Evolutionary conservation across 345 rosid genomes (phyloP).

Genomic region (Murraya paniculata): DNA sequence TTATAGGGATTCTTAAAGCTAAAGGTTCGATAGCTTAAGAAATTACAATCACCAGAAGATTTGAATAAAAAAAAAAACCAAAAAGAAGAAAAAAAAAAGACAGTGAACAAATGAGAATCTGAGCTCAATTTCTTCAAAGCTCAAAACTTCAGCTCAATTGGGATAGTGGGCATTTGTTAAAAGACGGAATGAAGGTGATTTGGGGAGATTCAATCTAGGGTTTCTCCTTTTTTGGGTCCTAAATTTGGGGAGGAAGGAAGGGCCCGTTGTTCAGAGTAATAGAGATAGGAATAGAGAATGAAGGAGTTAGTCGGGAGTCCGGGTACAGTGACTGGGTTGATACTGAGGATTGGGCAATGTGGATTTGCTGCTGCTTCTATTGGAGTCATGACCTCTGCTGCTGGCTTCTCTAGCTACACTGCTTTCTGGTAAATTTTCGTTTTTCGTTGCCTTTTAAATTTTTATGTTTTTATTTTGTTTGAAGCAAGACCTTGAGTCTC

Average conservation of each 20-base stretch:
- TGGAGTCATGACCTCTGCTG: constrained; percentile 63
- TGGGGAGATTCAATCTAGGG: constrained; percentile 22
- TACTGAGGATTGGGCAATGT: constrained; percentile 70
- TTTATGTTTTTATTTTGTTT: neutral
- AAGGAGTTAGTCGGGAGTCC: constrained; percentile 84
- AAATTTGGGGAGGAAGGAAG: neutral
- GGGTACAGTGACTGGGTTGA: constrained; percentile 68
- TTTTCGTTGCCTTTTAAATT: neutral
- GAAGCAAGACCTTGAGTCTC: neutral
- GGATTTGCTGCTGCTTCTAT: constrained; percentile 76
- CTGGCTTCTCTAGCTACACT: constrained; percentile 58
- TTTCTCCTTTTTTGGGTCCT: constrained; percentile 7
- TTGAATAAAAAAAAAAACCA: too few species aligned
- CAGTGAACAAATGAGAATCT: neutral
- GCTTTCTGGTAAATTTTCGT: constrained; percentile 63
- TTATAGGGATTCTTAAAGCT: constrained; percentile 1
- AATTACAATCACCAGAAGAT: too few species aligned
- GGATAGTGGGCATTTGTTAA: neutral
- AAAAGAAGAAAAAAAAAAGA: too few species aligned
- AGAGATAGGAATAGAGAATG: constrained; percentile 29
- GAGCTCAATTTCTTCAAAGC: neutral
- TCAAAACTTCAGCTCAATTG: neutral
- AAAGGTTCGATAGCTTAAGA: neutral
- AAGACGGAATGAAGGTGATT: constrained; percentile 16
- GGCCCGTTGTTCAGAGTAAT: neutral